A percentile compares a stretch with the other conserved stretches of the same genome.
Evolutionary conservation across 140 eudicot genomes (phyloP).

Genomic region (Anethum foeniculum): DNA sequence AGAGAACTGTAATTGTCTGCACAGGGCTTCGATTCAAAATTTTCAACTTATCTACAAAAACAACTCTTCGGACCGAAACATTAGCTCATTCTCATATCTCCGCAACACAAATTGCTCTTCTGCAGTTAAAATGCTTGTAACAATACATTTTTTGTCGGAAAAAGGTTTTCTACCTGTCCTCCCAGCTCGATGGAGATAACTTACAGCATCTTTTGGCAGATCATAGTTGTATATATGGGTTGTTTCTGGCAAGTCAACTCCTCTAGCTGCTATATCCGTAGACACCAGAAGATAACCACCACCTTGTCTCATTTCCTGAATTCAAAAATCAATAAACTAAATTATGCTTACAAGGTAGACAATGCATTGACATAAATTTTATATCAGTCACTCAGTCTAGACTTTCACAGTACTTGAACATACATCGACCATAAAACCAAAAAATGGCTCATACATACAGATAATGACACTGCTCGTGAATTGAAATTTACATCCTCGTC

Average conservation of each 20-base stretch:
- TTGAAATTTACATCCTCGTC: slow-evolving; percentile 80
- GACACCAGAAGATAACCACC: slow-evolving; percentile 74
- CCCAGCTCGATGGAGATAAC: slow-evolving; percentile 92
- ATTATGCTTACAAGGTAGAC: neutral
- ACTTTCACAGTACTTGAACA: neutral
- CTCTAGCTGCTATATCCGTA: slow-evolving; percentile 92
- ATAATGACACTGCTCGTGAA: slow-evolving; percentile 73
- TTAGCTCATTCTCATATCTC: slow-evolving; percentile 70
- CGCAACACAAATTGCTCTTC: slow-evolving; percentile 79
- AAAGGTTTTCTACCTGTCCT: slow-evolving; percentile 96
- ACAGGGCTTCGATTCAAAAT: neutral
- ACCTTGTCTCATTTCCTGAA: slow-evolving; percentile 67
- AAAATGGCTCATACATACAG: slow-evolving; percentile 36
- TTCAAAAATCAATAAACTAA: neutral
- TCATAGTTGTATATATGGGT: slow-evolving; percentile 93
- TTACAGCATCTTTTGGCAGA: slow-evolving; percentile 83
- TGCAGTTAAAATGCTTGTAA: slow-evolving; percentile 64
- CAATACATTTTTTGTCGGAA: slow-evolving; percentile 59
- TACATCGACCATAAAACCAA: neutral
- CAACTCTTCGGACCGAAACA: slow-evolving; percentile 57
- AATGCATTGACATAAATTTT: neutral
- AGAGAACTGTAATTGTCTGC: neutral
- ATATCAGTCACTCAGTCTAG: neutral
- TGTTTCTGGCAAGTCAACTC: slow-evolving; percentile 89
- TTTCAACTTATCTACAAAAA: slow-evolving; percentile 24